phyloP scores from a whole-genome alignment of 805 yeast species.

The Kodamaea nitidulidarum region DNA sequence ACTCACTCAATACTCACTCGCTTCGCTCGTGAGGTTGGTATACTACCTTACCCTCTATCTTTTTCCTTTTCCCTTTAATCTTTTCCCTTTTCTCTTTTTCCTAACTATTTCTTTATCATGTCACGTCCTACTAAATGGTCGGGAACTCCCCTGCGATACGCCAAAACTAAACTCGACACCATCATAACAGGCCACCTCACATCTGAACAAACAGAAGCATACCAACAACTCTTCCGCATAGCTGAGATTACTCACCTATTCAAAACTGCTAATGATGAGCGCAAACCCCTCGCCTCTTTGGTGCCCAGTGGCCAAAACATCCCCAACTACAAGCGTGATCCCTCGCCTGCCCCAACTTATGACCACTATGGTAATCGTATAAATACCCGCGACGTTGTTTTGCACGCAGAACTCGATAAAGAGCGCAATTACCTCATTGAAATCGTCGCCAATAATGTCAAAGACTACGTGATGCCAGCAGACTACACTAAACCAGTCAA shows the following conservation, averaged over 20 bases:
- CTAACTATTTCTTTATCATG: neutral
- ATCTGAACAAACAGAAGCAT: constrained; percentile 73
- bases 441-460: constrained; percentile 64
- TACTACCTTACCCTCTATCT: too few relatives aligned
- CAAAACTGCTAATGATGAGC: constrained; percentile 25
- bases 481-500: constrained; percentile 69
- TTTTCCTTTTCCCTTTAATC: too few relatives aligned
- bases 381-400: constrained; percentile 76
- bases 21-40: too few relatives aligned
- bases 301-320: constrained; percentile 38
- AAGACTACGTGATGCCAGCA: constrained; percentile 74
- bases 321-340: constrained; percentile 46
- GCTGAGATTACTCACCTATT: constrained; percentile 72
- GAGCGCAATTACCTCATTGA: constrained; percentile 82
- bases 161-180: constrained; percentile 22
- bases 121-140: constrained; percentile 30
- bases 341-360: constrained; percentile 91
- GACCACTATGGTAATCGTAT: constrained; percentile 78
- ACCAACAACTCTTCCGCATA: constrained; percentile 66
- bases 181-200: constrained; percentile 43
- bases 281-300: constrained; percentile 40
- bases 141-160: constrained; percentile 27
- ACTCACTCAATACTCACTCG: too few relatives aligned
- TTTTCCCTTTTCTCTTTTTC: neutral
- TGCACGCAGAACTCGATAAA: constrained; percentile 57